These are phyloP conservation scores for Pythium pyrilobum DNA, from an alignment of 352 stramenopile genomes.

Conservation along the genomic window DNA sequence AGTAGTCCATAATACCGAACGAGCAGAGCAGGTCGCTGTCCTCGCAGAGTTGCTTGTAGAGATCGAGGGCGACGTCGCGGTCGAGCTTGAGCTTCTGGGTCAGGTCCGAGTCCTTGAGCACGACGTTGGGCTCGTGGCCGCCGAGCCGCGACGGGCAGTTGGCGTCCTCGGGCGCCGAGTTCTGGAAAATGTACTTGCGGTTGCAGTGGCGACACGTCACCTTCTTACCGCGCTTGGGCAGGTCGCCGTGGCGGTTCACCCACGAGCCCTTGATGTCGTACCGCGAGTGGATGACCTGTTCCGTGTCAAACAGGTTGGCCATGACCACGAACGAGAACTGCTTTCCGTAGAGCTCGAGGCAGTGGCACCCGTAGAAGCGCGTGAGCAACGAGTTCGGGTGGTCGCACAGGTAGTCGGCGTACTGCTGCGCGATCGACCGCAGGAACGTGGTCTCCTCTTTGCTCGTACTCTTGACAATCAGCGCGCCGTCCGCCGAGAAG, in stretches of 20 bases:
- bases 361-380: conserved; percentile 90
- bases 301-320: conserved; percentile 89
- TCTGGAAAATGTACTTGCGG: conserved; percentile 76
- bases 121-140: conserved; percentile 84
- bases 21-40: conserved; percentile 80
- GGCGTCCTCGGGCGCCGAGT: conserved; percentile 51
- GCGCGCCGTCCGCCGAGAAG: conserved; percentile 79
- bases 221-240: conserved; percentile 83
- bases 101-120: conserved; percentile 86
- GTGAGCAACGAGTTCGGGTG: conserved; percentile 84
- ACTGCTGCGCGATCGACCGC: conserved; percentile 82
- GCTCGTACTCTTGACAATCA: conserved; percentile 91
- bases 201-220: conserved; percentile 89
- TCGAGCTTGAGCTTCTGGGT: conserved; percentile 87
- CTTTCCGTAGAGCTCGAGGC: conserved; percentile 87
- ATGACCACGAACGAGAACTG: conserved; percentile 92
- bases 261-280: conserved; percentile 92
- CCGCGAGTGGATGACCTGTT: conserved; percentile 80
- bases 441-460: conserved; percentile 85
- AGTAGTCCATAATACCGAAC: conserved; percentile 93
- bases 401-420: conserved; percentile 80
- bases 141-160: conserved; percentile 72
- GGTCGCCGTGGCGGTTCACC: conserved; percentile 79
- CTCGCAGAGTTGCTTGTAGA: conserved; percentile 76
- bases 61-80: conserved; percentile 50